phyloP scores from a whole-genome alignment of 2,329 filamentous ascomycete genomes.

The Scedosporium minutisporum region DNA sequence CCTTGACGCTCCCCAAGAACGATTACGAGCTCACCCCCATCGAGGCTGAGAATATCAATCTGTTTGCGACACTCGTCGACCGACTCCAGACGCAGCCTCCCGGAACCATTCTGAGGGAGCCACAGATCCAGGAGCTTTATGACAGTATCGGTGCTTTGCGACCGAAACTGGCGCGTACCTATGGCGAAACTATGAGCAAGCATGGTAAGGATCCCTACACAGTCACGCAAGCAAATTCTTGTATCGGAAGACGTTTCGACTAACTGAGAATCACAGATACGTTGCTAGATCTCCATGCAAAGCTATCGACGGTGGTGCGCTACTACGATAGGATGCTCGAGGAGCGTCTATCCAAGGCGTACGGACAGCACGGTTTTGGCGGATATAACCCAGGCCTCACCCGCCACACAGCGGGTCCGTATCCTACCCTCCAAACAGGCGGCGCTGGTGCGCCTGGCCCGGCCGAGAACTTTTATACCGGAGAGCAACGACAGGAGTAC shows the following conservation, averaged over 20 bases:
- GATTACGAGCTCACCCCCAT: slow-evolving; percentile 90
- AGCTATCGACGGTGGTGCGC: slow-evolving; percentile 88
- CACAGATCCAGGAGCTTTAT: slow-evolving; percentile 95
- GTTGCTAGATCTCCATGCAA: slow-evolving; percentile 85
- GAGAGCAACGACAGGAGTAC: slow-evolving; percentile 41
- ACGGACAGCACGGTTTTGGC: slow-evolving; percentile 67
- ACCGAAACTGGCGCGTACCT: slow-evolving; percentile 88
- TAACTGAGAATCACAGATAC: slow-evolving; percentile 51
- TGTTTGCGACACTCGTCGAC: slow-evolving; percentile 90
- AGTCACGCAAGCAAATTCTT: too few relatives aligned
- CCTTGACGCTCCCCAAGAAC: slow-evolving; percentile 63
- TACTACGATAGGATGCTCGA: slow-evolving; percentile 99
- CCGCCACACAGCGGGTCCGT: slow-evolving; percentile 50
- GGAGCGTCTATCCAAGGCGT: slow-evolving; percentile 85
- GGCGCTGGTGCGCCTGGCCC: slow-evolving; percentile 37
- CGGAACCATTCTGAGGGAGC: slow-evolving; percentile 90
- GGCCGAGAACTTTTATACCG: slow-evolving; percentile 78
- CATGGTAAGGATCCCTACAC: slow-evolving; percentile 55
- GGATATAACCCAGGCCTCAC: slow-evolving; percentile 47
- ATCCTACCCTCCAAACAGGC: slow-evolving; percentile 58
- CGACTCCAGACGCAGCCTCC: slow-evolving; percentile 89
- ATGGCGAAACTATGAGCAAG: slow-evolving; percentile 99
- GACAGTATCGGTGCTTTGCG: slow-evolving; percentile 90
- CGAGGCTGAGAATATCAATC: slow-evolving; percentile 94
- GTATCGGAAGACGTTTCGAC: neutral